Conservation (phyloP, 768 basidiomycete genomes). For the Psilocybe sp. region DNA sequence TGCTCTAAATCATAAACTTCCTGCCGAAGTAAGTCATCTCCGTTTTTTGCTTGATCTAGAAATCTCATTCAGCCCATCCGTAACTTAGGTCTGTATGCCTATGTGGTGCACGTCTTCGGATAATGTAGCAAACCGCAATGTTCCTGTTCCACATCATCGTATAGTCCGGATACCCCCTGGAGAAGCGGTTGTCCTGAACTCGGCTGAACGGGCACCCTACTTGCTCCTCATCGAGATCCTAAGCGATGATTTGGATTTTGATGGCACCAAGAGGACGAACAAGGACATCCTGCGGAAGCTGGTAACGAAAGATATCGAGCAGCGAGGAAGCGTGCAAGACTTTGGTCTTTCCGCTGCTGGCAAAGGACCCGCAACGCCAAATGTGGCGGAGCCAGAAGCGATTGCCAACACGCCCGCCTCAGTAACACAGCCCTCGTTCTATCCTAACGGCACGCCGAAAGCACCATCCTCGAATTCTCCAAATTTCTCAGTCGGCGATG, state of each 20-base stretch:
- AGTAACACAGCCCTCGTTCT: constrained; percentile 16
- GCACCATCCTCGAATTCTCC: constrained; percentile 14
- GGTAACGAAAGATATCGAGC: constrained; percentile 61
- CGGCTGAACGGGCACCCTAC: constrained; percentile 94
- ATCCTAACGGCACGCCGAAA: constrained; percentile 18
- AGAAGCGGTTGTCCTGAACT: constrained; percentile 96
- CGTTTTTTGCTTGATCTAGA: background rate
- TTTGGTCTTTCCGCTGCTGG: constrained; percentile 21
- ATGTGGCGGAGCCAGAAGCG: no score
- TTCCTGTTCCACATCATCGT: constrained; percentile 78
- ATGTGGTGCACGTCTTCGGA: constrained; percentile 85
- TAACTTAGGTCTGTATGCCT: constrained; percentile 73
- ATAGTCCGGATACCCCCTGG: constrained; percentile 97
- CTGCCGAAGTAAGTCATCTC: constrained; percentile 74
- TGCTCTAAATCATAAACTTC: constrained; percentile 91
- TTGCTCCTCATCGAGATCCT: constrained; percentile 90
- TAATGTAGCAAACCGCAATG: constrained; percentile 32
- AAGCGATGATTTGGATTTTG: constrained; percentile 88
- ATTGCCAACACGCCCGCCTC: constrained; percentile 17
- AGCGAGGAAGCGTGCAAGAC: constrained; percentile 56
- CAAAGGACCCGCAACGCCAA: background rate
- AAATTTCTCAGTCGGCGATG: constrained; percentile 38
- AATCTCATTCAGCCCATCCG: constrained; percentile 4
- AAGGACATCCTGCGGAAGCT: constrained; percentile 82
- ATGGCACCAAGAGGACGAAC: constrained; percentile 79